Evolutionary conservation across 2,329 filamentous ascomycete genomes (phyloP), one percentile per base, ranked within the genome.

Genomic region (Cadophora gregata): DNA sequence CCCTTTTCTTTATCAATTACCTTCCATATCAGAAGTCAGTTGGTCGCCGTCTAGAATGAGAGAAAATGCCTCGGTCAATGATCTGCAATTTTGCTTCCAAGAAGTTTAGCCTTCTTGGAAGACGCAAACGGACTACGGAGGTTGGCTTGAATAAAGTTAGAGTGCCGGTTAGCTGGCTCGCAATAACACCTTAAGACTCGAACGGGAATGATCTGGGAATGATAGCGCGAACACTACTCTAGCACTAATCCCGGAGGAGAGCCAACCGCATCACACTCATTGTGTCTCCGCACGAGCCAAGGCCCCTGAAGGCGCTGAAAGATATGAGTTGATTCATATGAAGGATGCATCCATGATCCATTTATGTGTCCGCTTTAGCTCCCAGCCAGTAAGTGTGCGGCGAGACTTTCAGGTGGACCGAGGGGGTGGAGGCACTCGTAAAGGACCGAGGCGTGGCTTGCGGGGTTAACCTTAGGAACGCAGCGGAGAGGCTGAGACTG

Each of bases 341-440:
- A 36, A 38, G 29, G n/a, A 36, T 56, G 14, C 42, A 47, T n/a
- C 42, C 42, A 47, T 47, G 42, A 21, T 47, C 27, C 27, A 55
- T 27, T 33, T 19, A n/a, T n/a, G 19, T 24, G 51, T 55, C 27
- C 19, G 7, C 9, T 33, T 9, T n/a, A 29, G 29, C n/a, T n/a
- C n/a, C n/a, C n/a, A n/a, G n/a, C n/a, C n/a, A n/a, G n/a, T 16
- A 12, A 42, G 38, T 42, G 38, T 19, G 38, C 38, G 38, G 38
- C 38, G 38, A 42, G 38, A 42, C 12, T 42, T 19, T 42, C 38
- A 42, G 16, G 38, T 19, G 27, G 27, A 56, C 53, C 53, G 53
- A 56, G 53, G 53, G 25, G n/a, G 53, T 56, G 53, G 53, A 19
- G 50, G 16, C n/a, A n/a, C n/a, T n/a, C n/a, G n/a, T n/a, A n/a